Evolutionary conservation across 805 yeast species (phyloP), one percentile per base, ranked within the genome.

Genomic region (Starmerella asiatica): DNA sequence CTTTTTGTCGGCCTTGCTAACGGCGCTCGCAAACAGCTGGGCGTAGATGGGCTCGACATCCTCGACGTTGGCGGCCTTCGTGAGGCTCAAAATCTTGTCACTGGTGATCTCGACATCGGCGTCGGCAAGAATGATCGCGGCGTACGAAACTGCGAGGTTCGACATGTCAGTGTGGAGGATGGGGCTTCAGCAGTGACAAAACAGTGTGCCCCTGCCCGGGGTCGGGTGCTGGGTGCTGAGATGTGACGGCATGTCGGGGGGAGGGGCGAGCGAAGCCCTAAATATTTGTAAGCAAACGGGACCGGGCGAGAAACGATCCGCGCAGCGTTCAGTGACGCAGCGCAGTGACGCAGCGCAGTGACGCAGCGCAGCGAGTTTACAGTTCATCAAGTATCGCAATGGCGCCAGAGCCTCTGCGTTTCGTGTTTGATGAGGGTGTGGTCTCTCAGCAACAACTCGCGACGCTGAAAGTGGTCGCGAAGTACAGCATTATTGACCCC

Each of bases 101-200:
- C 91, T 61, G 45, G 94, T 74, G 76, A 91, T 75, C 69, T 86
- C 95, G 62, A 84, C 71, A 62, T 84, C 95, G 61, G 96, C 83
- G 65, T 88, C 98, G 56, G 96, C 94, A 69, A 88, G 76, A 72
- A 88, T 85, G 69, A 88, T 78, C 63, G 97, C 94, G 67, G 98
- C 97, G 58, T 55, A 49, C 46, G 53, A 52, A 41, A 47, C 42
- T 31, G 56, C 56, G 37, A 45, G 49, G 43, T 44, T 43, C 47
- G 55, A 46, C 54, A 52, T 49, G 34, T 12, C 7, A 21, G 20
- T 7, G 28, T 23, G 21, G 19, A 28, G 19, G 21, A 16, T 20
- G 38, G 27, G 37, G 20, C 24, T 29, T 6, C 37, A 34, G 24
- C 18, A 34, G 37, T 36, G 24, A 36, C 33, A 27, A 29, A 34